Evolutionary conservation across 208 protist species (phyloP).

Genomic region (Leishmania lainsoni): DNA sequence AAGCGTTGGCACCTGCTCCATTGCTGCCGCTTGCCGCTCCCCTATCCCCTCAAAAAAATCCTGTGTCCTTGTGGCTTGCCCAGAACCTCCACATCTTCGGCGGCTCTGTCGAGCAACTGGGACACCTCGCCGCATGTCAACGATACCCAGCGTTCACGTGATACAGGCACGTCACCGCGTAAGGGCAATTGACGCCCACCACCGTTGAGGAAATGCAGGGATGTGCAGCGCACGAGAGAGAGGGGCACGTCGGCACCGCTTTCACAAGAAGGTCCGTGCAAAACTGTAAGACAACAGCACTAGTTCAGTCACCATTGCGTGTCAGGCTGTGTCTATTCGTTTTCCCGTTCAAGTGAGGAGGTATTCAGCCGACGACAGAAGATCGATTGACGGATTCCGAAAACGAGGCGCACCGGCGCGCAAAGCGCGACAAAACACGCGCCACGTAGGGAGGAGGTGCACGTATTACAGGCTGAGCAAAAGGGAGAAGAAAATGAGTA

Average conservation of each 20-base stretch:
- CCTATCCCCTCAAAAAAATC: too few species aligned
- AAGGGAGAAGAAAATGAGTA: not conserved
- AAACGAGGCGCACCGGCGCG: not conserved
- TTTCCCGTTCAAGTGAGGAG: not conserved
- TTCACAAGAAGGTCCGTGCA: not conserved
- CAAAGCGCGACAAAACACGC: not conserved
- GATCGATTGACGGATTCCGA: not conserved
- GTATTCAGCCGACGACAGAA: not conserved
- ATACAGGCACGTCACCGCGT: too few species aligned
- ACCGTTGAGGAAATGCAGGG: not conserved
- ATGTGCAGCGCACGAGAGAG: not conserved
- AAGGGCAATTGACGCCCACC: not conserved
- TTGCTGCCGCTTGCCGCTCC: not conserved
- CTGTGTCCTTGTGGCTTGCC: not conserved
- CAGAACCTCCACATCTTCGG: not conserved
- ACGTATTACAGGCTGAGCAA: not conserved
- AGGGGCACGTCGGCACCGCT: not conserved
- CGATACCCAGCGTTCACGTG: not conserved
- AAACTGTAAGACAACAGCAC: not conserved
- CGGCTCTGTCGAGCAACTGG: too few species aligned
- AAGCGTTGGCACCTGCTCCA: not conserved
- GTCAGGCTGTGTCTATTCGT: not conserved
- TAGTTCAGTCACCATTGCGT: not conserved
- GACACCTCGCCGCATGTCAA: not conserved
- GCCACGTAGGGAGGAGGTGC: not conserved